These are phyloP conservation scores for Erigeron canadensis DNA, from an alignment of 129 eudicot species.

Conservation along the genomic window DNA sequence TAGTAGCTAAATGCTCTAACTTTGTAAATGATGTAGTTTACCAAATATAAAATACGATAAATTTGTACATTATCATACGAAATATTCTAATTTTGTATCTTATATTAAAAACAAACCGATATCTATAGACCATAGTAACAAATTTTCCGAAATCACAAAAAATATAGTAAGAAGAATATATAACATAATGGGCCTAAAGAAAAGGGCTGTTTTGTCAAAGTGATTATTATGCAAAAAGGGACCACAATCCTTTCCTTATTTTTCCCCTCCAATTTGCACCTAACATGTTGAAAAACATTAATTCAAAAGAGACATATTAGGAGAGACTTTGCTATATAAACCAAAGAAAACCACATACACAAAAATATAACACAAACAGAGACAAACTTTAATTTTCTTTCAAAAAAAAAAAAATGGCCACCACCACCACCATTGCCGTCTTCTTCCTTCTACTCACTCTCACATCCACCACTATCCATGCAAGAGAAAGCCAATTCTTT, in stretches of 20 bases:
- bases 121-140: background rate
- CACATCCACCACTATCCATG: slow-evolving; percentile 56
- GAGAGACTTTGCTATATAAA: slow-evolving; percentile 46
- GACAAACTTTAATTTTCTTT: no score
- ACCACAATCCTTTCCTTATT: slow-evolving; percentile 50
- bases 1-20: background rate
- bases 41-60: no score
- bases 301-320: slow-evolving; percentile 10
- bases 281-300: slow-evolving; percentile 37
- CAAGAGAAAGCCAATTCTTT: slow-evolving; percentile 77
- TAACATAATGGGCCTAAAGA: slow-evolving; percentile 12
- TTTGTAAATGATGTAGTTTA: background rate
- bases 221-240: slow-evolving; percentile 28
- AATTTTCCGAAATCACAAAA: background rate
- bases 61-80: background rate
- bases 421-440: slow-evolving; percentile 38
- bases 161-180: slow-evolving; percentile 8
- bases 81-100: background rate
- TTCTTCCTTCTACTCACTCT: slow-evolving; percentile 37
- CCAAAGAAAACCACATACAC: slow-evolving; percentile 30
- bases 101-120: background rate
- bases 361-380: background rate
- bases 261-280: slow-evolving; percentile 45
- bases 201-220: slow-evolving; percentile 45
- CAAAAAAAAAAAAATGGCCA: slow-evolving; percentile 11